These are phyloP conservation scores for Apiospora malaysiana DNA, from an alignment of 2,329 filamentous ascomycete genomes.

Conservation along the genomic window DNA sequence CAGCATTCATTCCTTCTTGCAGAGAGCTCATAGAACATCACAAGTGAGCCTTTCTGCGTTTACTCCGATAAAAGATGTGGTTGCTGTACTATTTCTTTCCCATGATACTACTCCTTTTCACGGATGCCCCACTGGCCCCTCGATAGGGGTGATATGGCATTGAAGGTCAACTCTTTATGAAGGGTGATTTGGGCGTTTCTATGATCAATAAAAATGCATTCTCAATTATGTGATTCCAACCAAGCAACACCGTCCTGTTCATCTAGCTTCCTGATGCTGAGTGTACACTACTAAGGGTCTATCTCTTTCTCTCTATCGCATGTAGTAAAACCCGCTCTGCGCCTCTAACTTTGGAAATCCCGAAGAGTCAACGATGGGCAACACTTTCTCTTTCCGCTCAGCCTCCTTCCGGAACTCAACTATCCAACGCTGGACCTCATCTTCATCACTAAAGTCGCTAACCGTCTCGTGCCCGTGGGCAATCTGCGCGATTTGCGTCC, in stretches of 20 bases:
- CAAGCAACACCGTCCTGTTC: too few species aligned
- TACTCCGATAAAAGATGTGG: background rate
- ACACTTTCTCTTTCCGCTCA: background rate
- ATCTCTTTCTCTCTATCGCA: background rate
- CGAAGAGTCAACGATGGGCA: constrained; percentile 9
- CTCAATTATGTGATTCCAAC: too few species aligned
- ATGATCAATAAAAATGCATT: too few species aligned
- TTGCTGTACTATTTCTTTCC: background rate
- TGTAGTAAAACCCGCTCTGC: background rate
- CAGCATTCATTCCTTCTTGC: too few species aligned
- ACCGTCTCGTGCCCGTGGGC: background rate
- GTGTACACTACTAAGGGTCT: background rate
- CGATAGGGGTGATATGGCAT: too few species aligned
- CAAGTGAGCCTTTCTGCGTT: background rate
- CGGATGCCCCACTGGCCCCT: background rate
- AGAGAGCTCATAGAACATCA: background rate
- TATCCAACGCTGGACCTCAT: background rate
- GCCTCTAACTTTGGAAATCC: constrained; percentile 6
- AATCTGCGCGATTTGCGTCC: constrained; percentile 10
- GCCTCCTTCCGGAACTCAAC: background rate
- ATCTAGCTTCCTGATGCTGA: background rate
- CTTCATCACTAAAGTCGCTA: constrained; percentile 4
- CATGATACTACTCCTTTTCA: background rate
- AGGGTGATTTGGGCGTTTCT: too few species aligned
- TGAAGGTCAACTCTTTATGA: too few species aligned